phyloP scores from a whole-genome alignment of 345 rosid genomes.

The Arabidopsis arenosa region DNA sequence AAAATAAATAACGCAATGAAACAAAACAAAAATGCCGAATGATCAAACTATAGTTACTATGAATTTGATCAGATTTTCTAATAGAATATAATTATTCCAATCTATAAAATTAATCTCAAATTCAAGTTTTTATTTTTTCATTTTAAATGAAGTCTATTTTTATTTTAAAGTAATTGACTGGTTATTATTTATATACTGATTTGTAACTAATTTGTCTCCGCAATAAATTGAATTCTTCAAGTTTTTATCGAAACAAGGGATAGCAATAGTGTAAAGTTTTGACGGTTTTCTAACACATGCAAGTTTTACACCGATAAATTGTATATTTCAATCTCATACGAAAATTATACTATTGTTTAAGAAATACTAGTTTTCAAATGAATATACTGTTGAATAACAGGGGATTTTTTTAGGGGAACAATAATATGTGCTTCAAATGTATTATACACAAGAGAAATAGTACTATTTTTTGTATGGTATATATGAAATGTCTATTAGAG shows the following conservation, averaged over 20 bases:
- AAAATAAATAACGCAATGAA: neutral
- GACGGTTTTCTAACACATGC: neutral
- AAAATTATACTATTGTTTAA: too few relatives aligned
- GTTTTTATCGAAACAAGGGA: neutral
- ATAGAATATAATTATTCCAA: neutral
- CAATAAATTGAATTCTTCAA: neutral
- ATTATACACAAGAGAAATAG: neutral
- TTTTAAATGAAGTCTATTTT: neutral
- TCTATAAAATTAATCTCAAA: neutral
- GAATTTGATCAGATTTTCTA: neutral
- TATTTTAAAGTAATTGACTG: neutral
- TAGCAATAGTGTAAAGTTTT: neutral
- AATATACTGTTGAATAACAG: neutral
- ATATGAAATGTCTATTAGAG: constrained; percentile 2
- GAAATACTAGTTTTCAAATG: neutral
- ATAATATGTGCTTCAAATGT: neutral
- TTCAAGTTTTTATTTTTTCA: neutral
- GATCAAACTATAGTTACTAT: neutral
- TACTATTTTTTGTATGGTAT: neutral
- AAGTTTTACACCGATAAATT: too few relatives aligned
- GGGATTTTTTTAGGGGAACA: neutral
- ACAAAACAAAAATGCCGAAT: neutral
- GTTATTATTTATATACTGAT: neutral
- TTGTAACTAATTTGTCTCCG: neutral
- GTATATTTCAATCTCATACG: too few relatives aligned